These are phyloP conservation scores for Erythrophleum fordii DNA, from an alignment of 306 rosid species.

Conservation along the genomic window DNA sequence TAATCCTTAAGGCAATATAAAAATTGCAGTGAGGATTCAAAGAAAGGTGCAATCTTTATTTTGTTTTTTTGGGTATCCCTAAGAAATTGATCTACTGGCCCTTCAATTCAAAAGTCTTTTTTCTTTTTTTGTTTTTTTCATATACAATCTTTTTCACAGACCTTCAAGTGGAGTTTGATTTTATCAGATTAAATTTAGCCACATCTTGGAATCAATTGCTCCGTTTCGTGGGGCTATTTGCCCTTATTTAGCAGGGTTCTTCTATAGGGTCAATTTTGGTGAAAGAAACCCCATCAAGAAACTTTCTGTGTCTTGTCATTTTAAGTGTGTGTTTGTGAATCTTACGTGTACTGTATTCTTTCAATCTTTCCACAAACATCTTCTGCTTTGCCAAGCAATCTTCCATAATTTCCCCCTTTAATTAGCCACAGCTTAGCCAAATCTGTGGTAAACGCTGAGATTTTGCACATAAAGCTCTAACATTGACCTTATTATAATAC, in stretches of 20 bases:
- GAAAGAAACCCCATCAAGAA: constrained; percentile 22
- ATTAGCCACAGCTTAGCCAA: constrained; percentile 13
- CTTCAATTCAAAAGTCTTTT: not conserved
- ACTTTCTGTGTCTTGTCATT: constrained; percentile 31
- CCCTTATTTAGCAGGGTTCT: constrained; percentile 37
- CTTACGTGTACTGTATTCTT: not conserved
- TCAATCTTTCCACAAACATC: not conserved
- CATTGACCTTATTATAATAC: constrained; percentile 42
- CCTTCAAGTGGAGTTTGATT: constrained; percentile 23
- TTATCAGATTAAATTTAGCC: constrained; percentile 18
- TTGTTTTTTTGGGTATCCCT: not conserved
- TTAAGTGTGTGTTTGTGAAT: constrained; percentile 2
- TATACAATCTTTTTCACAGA: constrained; percentile 29
- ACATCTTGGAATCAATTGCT: constrained; percentile 32
- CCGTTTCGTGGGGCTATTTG: constrained; percentile 36
- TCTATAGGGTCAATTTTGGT: constrained; percentile 27
- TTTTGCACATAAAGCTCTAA: constrained; percentile 42
- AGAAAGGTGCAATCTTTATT: not conserved
- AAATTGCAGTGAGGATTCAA: constrained; percentile 21
- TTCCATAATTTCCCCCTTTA: constrained; percentile 23
- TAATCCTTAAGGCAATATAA: not conserved
- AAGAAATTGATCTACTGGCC: constrained; percentile 31
- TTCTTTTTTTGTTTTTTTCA: not conserved
- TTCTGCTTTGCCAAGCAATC: not conserved
- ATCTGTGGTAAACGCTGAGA: constrained; percentile 26